Evolutionary conservation across 192 early-diverging fungal species (phyloP).

Genomic region (Coemansia sp.): DNA sequence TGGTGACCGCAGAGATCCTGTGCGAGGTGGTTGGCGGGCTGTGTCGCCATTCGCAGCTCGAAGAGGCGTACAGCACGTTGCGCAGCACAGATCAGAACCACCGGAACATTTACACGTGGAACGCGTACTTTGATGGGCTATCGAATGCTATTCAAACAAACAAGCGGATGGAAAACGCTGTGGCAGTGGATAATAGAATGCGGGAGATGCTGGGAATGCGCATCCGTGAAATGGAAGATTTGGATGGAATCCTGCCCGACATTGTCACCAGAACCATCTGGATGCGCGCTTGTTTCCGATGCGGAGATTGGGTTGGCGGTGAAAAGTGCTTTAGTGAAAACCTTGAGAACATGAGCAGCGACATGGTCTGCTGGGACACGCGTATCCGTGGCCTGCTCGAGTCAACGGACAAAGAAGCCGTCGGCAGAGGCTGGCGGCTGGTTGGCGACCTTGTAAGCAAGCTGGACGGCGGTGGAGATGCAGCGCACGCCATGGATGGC

Average conservation of each 20-base stretch:
- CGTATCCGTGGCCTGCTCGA: constrained; percentile 27
- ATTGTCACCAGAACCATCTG: constrained; percentile 33
- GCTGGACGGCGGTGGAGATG: not conserved
- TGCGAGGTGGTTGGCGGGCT: constrained; percentile 39
- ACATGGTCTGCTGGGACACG: constrained; percentile 41
- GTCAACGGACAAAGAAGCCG: constrained; percentile 5
- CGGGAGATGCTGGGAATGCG: constrained; percentile 3
- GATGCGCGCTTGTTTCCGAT: constrained; percentile 47
- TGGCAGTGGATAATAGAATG: not conserved
- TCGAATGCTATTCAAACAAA: constrained; percentile 3
- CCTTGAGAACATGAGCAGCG: constrained; percentile 6
- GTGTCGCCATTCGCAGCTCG: constrained; percentile 18
- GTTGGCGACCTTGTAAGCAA: constrained; percentile 23
- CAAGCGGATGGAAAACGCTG: not conserved
- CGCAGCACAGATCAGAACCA: not conserved
- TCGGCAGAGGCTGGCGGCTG: constrained; percentile 30
- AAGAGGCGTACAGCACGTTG: constrained; percentile 20
- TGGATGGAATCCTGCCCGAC: constrained; percentile 22
- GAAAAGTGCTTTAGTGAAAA: constrained; percentile 19
- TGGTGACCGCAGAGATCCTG: constrained; percentile 26
- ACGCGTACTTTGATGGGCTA: constrained; percentile 42
- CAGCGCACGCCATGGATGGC: constrained; percentile 1
- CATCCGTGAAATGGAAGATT: constrained; percentile 23
- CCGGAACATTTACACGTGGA: constrained; percentile 30
- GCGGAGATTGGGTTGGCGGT: constrained; percentile 22